Conservation (phyloP, 306 rosid species). For the Ormosia emarginata region DNA sequence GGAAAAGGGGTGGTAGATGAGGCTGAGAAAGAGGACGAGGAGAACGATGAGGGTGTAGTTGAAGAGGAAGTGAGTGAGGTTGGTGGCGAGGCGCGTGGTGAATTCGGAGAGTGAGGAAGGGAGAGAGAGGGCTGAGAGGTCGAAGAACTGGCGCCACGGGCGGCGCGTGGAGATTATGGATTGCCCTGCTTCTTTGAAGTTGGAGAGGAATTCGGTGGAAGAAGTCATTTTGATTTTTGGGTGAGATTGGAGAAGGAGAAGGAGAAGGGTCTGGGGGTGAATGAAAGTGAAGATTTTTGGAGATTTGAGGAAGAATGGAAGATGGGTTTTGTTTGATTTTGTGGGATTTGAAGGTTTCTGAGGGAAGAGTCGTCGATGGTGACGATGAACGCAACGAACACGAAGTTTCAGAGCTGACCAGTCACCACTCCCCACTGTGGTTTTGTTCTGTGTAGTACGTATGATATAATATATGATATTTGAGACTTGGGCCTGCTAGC, state of each 20-base stretch:
- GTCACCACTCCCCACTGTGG: background rate
- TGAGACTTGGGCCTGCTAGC: background rate
- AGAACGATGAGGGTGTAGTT: constrained; percentile 47
- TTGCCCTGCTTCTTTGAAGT: constrained; percentile 36
- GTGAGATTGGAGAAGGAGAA: too few relatives aligned
- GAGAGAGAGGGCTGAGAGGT: constrained; percentile 39
- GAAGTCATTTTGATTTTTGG: background rate
- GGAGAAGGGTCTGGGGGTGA: background rate
- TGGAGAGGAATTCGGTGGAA: constrained; percentile 36
- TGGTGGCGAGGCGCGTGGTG: constrained; percentile 48
- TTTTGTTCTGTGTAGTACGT: too few relatives aligned
- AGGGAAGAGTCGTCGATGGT: background rate
- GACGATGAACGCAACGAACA: background rate
- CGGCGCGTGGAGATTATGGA: constrained; percentile 45
- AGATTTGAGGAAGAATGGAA: background rate
- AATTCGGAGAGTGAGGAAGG: constrained; percentile 49
- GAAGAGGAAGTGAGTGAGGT: constrained; percentile 53
- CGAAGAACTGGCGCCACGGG: constrained; percentile 50
- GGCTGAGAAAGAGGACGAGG: constrained; percentile 44
- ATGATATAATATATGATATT: too few relatives aligned
- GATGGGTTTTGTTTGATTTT: background rate
- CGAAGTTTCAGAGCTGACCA: background rate
- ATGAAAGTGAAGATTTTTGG: too few relatives aligned
- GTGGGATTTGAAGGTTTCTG: background rate
- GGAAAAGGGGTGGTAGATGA: constrained; percentile 50